Percentiles rank a stretch among this genome's conserved stretches.
Evolutionary conservation across 768 basidiomycete species (phyloP).

Genomic region (Coprinopsis sp.): DNA sequence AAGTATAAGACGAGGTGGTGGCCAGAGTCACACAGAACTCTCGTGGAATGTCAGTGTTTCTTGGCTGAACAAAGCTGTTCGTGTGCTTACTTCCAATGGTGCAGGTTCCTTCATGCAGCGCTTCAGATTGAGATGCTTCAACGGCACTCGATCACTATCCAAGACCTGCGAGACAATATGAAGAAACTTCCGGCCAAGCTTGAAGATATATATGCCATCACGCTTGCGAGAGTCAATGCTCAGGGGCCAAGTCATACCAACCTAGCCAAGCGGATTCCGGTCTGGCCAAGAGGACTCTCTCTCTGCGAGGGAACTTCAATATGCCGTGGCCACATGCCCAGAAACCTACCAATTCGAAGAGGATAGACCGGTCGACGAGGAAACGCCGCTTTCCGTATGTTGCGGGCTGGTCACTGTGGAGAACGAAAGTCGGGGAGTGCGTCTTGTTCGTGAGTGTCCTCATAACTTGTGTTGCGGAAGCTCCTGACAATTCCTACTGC

Average conservation of each 20-base stretch:
- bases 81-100: background rate
- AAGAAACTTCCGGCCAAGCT: background rate
- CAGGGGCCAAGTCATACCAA: background rate
- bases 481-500: background rate
- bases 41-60: background rate
- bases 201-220: background rate
- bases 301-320: background rate
- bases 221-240: background rate
- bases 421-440: background rate
- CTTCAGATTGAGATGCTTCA: slow-evolving; percentile 1
- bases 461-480: background rate
- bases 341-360: background rate
- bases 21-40: background rate
- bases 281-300: background rate
- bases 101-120: background rate
- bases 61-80: background rate
- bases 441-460: slow-evolving; percentile 5
- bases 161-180: background rate
- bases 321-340: background rate
- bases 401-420: slow-evolving; percentile 2
- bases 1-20: background rate
- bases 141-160: background rate
- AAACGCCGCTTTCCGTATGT: background rate
- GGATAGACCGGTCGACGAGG: background rate
- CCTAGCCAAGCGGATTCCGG: background rate